Conservation (phyloP, 2,329 filamentous ascomycete species). For the Xylariales sp. region DNA sequence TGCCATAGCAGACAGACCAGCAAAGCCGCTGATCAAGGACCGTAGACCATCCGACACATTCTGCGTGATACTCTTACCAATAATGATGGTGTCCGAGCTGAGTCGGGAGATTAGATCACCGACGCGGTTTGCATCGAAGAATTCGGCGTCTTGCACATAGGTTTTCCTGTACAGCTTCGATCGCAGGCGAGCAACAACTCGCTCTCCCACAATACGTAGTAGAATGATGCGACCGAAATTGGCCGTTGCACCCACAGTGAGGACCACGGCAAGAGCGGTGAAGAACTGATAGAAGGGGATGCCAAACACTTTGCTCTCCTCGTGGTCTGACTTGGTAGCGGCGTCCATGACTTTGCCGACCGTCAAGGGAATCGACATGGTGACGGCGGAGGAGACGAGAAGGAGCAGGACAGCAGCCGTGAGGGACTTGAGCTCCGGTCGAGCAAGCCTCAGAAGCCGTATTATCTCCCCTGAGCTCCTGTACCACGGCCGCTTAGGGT, state of each 20-base stretch:
- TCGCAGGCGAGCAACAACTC: conserved; percentile 85
- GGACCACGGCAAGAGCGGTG: conserved; percentile 66
- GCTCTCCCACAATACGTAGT: conserved; percentile 87
- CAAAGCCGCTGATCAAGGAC: conserved; percentile 81
- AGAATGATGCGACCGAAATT: conserved; percentile 95
- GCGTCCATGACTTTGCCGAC: conserved; percentile 94
- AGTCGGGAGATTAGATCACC: conserved; percentile 94
- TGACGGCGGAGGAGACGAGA: conserved; percentile 84
- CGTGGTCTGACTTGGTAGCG: conserved; percentile 67
- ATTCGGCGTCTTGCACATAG: conserved; percentile 96
- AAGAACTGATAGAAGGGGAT: conserved; percentile 87
- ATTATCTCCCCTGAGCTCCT: conserved; percentile 73
- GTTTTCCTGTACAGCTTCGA: conserved; percentile 88
- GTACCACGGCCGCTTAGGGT: conserved; percentile 43
- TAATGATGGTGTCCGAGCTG: conserved; percentile 94
- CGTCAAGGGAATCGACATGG: conserved; percentile 94
- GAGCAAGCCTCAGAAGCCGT: conserved; percentile 84
- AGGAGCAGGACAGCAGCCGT: conserved; percentile 77
- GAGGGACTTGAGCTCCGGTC: conserved; percentile 77
- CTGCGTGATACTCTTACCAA: conserved; percentile 97
- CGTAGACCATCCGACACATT: conserved; percentile 95
- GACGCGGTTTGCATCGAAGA: conserved; percentile 96
- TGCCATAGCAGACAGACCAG: conserved; percentile 91
- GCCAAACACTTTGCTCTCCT: conserved; percentile 73
- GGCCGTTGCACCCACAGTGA: conserved; percentile 79